Evolutionary conservation across 1,284 basidiomycete species (phyloP), one percentile per base, ranked within the genome.

Genomic region (Thelephora terrestris): DNA sequence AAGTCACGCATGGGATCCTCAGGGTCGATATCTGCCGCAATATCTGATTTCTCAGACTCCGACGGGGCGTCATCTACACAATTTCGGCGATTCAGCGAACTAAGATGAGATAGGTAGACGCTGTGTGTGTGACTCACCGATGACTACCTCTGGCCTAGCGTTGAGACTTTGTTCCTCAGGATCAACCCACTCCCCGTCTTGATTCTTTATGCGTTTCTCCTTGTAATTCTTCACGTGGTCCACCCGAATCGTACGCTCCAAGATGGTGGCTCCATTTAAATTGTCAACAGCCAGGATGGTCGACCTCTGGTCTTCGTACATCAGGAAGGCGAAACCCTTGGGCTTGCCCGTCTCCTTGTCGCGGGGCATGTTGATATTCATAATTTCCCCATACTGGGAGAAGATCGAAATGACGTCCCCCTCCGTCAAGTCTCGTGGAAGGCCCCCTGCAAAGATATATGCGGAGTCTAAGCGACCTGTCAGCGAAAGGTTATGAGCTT

Each of bases 1-100:
- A 91, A 98, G 52, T 91, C 90, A 17, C 86, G 81, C 96, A 99
- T 99, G 0, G 96, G 96, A 66, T 99, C 96, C 61, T 98, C 92
- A 4, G 90, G 86, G 64, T 98, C 94, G 50, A 94, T 85, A 4
- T 79, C 75, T 44, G 81, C 79, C 16, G 72, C 76, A 16, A 82
- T 42, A 42, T 42, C 78, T 3, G 77, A 76, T 7, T 73, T 84
- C 5, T 79, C 81, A 4, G 81, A 81, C 42, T 83, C 80, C 10
- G 79, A 79, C 6, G 58, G 73, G 1, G 65, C 73, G 35, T 70
- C 76, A 27, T 71, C 78, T 42, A 76, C 82, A 61, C 10, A 27
- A 9, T 27, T 29, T 20, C 43, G 16, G 46, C 32, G 9, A 40
- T 20, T 32, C 37, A 35, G 10, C 27, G n/a, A 46, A 38, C 47